Conservation (phyloP, 371 early-diverging fungal genomes). For the Mucor circinelloides region DNA sequence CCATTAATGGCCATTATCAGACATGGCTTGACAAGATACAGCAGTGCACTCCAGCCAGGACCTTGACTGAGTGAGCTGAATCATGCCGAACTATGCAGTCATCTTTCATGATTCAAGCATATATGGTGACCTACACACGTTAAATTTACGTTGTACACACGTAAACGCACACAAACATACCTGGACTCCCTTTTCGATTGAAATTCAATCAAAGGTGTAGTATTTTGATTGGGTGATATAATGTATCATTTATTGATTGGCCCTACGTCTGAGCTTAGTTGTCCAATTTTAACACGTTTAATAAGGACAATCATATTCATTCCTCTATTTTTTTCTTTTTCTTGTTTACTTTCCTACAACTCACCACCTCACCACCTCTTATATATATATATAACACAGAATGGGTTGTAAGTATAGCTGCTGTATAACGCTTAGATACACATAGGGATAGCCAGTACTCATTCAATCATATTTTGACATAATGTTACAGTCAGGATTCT, state of each 20-base stretch:
- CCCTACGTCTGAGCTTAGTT: conserved; percentile 4
- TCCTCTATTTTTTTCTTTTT: conserved; percentile 8
- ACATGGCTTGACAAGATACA: too few species aligned
- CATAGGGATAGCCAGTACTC: background rate
- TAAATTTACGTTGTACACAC: background rate
- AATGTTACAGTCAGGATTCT: conserved; percentile 84
- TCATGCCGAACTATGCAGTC: too few species aligned
- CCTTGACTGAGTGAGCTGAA: too few species aligned
- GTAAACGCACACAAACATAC: background rate
- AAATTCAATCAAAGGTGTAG: conserved; percentile 24
- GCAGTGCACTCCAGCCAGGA: too few species aligned
- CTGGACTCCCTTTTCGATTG: background rate
- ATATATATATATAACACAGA: conserved; percentile 16
- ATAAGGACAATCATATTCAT: conserved; percentile 1
- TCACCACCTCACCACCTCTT: background rate
- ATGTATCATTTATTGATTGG: conserved; percentile 19
- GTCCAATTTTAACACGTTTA: conserved; percentile 5
- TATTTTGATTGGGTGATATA: conserved; percentile 22
- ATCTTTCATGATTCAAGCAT: background rate
- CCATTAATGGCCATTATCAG: too few species aligned
- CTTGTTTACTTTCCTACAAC: background rate
- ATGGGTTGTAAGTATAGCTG: conserved; percentile 31
- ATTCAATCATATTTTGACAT: conserved; percentile 1
- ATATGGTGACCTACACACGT: too few species aligned
- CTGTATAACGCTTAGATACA: too few species aligned